A percentile compares a stretch with the other conserved stretches of the same genome.
Conservation (phyloP, 306 rosid genomes). For the Sindora glabra region DNA sequence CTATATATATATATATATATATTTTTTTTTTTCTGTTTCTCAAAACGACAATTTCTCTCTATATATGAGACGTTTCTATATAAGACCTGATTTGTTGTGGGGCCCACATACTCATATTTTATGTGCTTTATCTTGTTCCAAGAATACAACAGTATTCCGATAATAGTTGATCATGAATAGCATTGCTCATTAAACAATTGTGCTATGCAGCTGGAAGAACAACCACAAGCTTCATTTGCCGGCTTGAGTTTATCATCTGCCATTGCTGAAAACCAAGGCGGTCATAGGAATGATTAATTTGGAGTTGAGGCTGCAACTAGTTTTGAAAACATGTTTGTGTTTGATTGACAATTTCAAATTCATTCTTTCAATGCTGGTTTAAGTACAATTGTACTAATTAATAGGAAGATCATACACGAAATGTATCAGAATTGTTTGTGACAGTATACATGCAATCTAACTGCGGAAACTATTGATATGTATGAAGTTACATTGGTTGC, state of each 20-base stretch:
- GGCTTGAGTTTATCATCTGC: conserved; percentile 40
- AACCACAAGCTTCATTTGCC: conserved; percentile 75
- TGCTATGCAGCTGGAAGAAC: conserved; percentile 75
- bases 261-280: conserved; percentile 10
- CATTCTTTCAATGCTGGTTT: conserved; percentile 22
- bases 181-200: conserved; percentile 11
- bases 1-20: too few relatives aligned
- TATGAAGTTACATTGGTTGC: too few relatives aligned
- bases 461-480: background rate
- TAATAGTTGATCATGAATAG: too few relatives aligned
- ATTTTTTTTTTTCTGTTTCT: too few relatives aligned
- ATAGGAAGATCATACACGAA: conserved; percentile 19
- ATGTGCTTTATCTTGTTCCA: too few relatives aligned
- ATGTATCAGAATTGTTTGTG: background rate
- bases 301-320: conserved; percentile 13
- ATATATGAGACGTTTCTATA: too few relatives aligned
- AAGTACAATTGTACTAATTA: conserved; percentile 24
- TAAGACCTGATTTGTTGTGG: too few relatives aligned
- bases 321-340: conserved; percentile 17
- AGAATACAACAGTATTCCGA: too few relatives aligned
- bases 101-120: too few relatives aligned
- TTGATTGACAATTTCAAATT: conserved; percentile 18
- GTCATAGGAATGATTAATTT: conserved; percentile 17
- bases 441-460: conserved; percentile 10
- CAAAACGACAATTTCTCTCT: too few relatives aligned